Evolutionary conservation across 495 filamentous ascomycete species (phyloP), one percentile per base, ranked within the genome.

Genomic region (Saxophila tyrrhenica): DNA sequence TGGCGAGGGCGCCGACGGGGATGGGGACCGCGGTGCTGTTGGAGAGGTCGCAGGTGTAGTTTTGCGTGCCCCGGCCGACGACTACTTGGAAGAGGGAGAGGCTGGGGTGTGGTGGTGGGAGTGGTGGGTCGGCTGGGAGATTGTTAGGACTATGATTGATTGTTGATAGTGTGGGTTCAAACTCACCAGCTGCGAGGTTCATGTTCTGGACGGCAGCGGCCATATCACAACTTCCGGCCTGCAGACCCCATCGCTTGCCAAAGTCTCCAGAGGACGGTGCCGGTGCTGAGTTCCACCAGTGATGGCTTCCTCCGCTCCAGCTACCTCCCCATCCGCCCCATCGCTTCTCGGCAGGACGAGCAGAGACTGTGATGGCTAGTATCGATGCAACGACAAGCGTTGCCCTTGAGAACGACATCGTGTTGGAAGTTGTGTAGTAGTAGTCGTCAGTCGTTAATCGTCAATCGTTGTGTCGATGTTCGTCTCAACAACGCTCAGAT

Each of bases 21-120:
- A 64, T 65, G n/a, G 91, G 91, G 0, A 56, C 52, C 0, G 69
- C 65, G 0, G 80, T 76, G 0, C 73, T 67, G 2, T 78, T 63
- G 58, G 78, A 76, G 50, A 70, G 70, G 29, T 75, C 65, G 74
- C 91, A 96, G 54, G 87, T 89, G 69, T 95, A 97, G 75, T 96
- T 95, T 73, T 96, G 79, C 11, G 83, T 90, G 38, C 91, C 91
- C 32, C 87, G 83, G 62, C 91, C 91, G 48, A 97, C 73, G 62
- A 82, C 87, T 25, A 95, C 83, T 64, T 92, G 87, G 64, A 76
- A 78, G 25, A 88, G 72, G 0, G 51, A 69, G 15, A 86, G 69
- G 49, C 80, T 84, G 9, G 73, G 56, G 17, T 73, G 69, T 15
- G 80, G 78, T 39, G 75, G 51, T 8, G 82, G 79, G 7, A 92